Base-by-base conservation (phyloP, 495 filamentous ascomycete species). In the Podospora conica region DNA sequence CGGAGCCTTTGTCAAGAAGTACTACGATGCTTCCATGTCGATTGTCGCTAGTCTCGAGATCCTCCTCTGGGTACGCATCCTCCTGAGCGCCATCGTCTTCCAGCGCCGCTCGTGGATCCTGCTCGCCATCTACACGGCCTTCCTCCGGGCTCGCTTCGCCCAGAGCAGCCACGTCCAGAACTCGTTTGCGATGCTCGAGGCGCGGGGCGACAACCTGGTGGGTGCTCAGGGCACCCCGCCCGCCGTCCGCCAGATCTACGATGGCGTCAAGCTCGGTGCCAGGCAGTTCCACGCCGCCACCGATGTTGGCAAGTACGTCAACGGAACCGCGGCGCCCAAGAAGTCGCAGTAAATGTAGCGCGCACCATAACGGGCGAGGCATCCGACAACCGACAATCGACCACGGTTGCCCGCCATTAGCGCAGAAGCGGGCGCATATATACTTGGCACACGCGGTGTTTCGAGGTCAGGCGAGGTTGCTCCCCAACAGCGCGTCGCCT, bases 1-100 rank as follows among this genome's bases (percentile, higher is more conserved):
- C 75, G 92, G 91, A 59, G 81, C 82, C 66, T 98, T 98, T 74
- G 93, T 98, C 76, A 98, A 97, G 86, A 87, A 93, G 75, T 96
- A 98, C 83, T 98, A 98, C 74, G 96, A 98, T 76, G 78, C 85
- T 57, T 88, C 88, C 70, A 95, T 95, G 91, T 89, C 88, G 67
- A 83, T 94, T 29, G 91, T 95, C 29, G 86, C 91, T 18, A 76
- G 78, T 31, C 85, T 95, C 29, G 91, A 95, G 76, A 87, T 95
- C 64, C 75, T 84, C 23, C 86, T 98, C 64, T 92, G 92, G 86
- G 81, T 89, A 77, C 92, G 96, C 72, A 76, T 98, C 63, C 77
- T 94, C 61, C 78, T 90, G 21, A 87, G 89, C 33, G 90, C 90
- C 60, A 77, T 98, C 63, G 83, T 93, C 66, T 97, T 97, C 85